Base-by-base conservation (phyloP, 1,284 basidiomycete species). In the Quambalaria eucalypti region DNA sequence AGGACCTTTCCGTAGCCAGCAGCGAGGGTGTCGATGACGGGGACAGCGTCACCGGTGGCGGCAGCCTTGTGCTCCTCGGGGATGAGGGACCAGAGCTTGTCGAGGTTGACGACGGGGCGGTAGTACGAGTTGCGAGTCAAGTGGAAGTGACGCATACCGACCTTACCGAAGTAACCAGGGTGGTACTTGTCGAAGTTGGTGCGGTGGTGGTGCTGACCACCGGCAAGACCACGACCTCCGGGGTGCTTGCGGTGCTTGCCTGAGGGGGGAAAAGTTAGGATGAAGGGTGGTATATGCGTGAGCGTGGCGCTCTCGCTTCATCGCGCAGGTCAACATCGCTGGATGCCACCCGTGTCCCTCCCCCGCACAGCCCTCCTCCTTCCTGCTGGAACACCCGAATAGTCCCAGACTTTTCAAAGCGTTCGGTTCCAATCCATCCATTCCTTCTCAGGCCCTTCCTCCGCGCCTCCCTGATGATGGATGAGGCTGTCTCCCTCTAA, bases 221-320 rank as follows among this genome's bases (percentile, higher is more conserved):
- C 95, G 82, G 93, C 93, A 36, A 97, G 87, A 96, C 93, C 93
- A 81, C 93, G 89, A 90, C 93, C 93, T 83, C 93, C 93, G 61
- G 95, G 95, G 78, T 95, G 91, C 81, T 98, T 97, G 80, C 93
- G 87, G 86, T 98, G 93, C 85, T 98, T 97, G 74, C 93, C 55
- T 56, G 40, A 8, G 28, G 10, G 42, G 14, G 23, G 10, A 23
- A 25, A n/a, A 29, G 21, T 12, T 5, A 31, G 38, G 28, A 28
- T 25, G 54, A 14, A 21, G 4, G 7, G 12, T 46, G 28, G 6
- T 38, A n/a, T n/a, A n/a, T n/a, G n/a, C n/a, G n/a, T n/a, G n/a
- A n/a, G n/a, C n/a, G n/a, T n/a, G n/a, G n/a, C n/a, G n/a, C n/a
- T n/a, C n/a, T n/a, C n/a, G n/a, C n/a, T n/a, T n/a, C n/a, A n/a